Evolutionary conservation across 2,329 filamentous ascomycete species (phyloP), one percentile per base, ranked within the genome.

Genomic region (Fusarium chuoi): DNA sequence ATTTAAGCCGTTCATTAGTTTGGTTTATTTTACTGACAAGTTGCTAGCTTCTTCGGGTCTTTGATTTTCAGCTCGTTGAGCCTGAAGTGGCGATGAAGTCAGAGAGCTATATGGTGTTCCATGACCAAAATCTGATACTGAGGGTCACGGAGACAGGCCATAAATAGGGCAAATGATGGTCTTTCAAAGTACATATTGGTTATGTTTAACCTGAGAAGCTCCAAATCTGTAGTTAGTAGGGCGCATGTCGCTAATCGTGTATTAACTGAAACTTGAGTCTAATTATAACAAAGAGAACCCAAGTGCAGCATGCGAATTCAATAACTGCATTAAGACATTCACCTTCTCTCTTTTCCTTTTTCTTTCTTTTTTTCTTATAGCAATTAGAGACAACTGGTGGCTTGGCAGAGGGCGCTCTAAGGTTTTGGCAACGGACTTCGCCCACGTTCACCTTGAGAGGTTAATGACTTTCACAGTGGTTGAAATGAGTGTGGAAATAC

Each of bases 31-130:
- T 17, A 6, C 61, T 63, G 17, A 59, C 7, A 3, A 9, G 8
- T n/a, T 17, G 0, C 14, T 11, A 41, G 61, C 54, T 64, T 20
- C 33, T 64, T 11, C 9, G 61, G 7, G 28, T 18, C 0, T 64
- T 64, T 12, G 61, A 64, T 1, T 64, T 64, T 5, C 62, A 64
- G 46, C 15, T 64, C 2, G 62, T 12, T 17, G 55, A 61, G 5
- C 62, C 62, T 8, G n/a, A 42, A 7, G 18, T 42, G 11, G 62
- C 62, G 20, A 64, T 64, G 62, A 41, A 36, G 26, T 49, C 55
- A 2, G n/a, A 61, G 7, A 64, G 62, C 11, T 64, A 60, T 2
- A 36, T 61, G 5, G 38, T 61, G 1, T 64, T 64, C 12, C 28
- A 24, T 8, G 62, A 51, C 2, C 7, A 51, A 9, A 5, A 17